Base-by-base conservation (phyloP, 2,329 filamentous ascomycete genomes). In the Cladosporium oxysporum region DNA sequence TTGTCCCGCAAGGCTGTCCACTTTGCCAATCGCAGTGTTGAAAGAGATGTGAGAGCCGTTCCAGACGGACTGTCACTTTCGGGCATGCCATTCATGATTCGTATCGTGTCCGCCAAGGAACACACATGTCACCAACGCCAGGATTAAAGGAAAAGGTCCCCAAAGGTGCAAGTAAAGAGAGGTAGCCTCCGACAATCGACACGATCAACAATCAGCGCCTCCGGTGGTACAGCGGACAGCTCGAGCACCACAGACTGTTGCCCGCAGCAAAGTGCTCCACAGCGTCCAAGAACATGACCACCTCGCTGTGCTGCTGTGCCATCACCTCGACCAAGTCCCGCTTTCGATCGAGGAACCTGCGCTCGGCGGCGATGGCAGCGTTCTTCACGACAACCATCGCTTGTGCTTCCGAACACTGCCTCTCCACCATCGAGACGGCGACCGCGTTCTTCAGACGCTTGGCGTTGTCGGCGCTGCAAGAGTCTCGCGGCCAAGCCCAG, bases 261-360 rank as follows among this genome's bases (percentile, higher is more conserved):
- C 60, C 60, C 16, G 31, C 60, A 28, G 49, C 60, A 37, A 62
- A 62, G 23, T 53, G 21, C 49, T 62, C 60, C 60, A 62, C 31
- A 11, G 29, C 60, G 14, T 55, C 60, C n/a, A 62, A 21, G 16
- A 62, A 62, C 47, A 62, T 41, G 10, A 37, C 33, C 1, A 52
- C 49, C 49, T 62, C 60, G n/a, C 60, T 44, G 31, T 29, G 29
- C 21, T 26, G 31, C n/a, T 44, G 5, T 10, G 33, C 47, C 5
- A 21, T 12, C 2, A 2, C 23, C 23, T 41, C 47, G 14, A 55
- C 0, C 11, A 53, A 8, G 18, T 52, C 60, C 2, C 14, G 12
- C 31, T 62, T 62, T 1, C 47, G 14, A 23, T 53, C 29, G 23
- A 62, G 10, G 11, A 62, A 41, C 49, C 16, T 50, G 12, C 21